Conservation (phyloP, 495 filamentous ascomycete genomes). For the Beverwykella pulmonaria region DNA sequence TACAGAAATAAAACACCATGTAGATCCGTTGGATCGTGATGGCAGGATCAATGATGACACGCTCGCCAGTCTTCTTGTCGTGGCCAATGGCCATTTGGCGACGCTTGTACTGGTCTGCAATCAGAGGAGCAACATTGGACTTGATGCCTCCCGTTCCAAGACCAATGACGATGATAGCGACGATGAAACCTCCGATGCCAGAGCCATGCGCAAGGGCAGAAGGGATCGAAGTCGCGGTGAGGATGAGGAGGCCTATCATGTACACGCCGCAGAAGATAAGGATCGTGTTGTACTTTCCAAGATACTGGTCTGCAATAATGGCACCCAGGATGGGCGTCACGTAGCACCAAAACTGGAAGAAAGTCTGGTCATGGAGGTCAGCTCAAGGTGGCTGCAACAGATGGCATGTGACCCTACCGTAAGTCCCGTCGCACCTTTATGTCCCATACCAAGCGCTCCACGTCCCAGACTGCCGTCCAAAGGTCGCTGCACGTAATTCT, state of each 20-base stretch:
- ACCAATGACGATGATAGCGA: slow-evolving; percentile 56
- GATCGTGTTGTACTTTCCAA: slow-evolving; percentile 73
- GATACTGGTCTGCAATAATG: slow-evolving; percentile 65
- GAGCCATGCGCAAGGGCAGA: slow-evolving; percentile 40
- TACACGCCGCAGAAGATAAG: slow-evolving; percentile 56
- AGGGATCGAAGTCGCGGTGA: slow-evolving; percentile 45
- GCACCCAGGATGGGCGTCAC: slow-evolving; percentile 62
- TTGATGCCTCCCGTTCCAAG: slow-evolving; percentile 77
- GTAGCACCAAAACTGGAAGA: slow-evolving; percentile 67
- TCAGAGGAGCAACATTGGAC: slow-evolving; percentile 65
- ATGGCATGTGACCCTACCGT: too few species aligned
- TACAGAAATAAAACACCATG: slow-evolving; percentile 67
- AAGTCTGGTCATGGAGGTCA: slow-evolving; percentile 42
- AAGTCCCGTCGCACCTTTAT: slow-evolving; percentile 59
- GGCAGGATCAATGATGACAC: slow-evolving; percentile 73
- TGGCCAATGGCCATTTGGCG: slow-evolving; percentile 60
- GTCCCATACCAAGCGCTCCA: slow-evolving; percentile 60
- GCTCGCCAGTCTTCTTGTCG: slow-evolving; percentile 64
- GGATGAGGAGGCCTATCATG: slow-evolving; percentile 48
- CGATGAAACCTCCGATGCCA: slow-evolving; percentile 44
- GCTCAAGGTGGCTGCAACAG: too few species aligned
- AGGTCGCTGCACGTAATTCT: slow-evolving; percentile 62
- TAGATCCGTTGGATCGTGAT: slow-evolving; percentile 75
- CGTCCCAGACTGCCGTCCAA: slow-evolving; percentile 45
- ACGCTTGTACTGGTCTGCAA: slow-evolving; percentile 74